Base-by-base conservation (phyloP, 345 rosid species). In the Xanthoceras sorbifolium region DNA sequence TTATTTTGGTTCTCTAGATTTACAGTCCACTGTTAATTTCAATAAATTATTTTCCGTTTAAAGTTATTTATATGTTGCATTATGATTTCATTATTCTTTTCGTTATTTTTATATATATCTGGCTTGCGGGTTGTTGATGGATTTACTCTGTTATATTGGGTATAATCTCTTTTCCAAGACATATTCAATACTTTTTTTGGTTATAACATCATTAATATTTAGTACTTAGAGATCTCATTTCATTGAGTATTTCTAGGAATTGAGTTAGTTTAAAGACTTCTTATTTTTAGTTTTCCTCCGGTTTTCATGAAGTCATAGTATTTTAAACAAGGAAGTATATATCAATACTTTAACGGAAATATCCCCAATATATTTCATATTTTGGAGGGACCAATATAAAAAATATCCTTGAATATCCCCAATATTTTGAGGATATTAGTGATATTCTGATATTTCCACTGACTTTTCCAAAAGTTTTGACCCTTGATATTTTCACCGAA, bases 1-100 rank as follows among this genome's bases (percentile, higher is more conserved):
- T 5, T 14, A 48, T 36, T 72, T 55, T 42, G 46, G 57, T 64
- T 70, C 29, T 71, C 60, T 52, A 50, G 26, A 46, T 57, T 67
- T 61, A 34, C 22, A 4, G 22, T 34, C 14, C 6, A 17, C 20
- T 22, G 48, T 31, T 74, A n/a, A 23, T 34, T 50, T 50, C 62
- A 31, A 52, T 52, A 14, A 29, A 25, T 64, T 29, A 9, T 18
- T 62, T 63, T 63, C 18, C 8, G 5, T 14, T 62, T 28, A 14
- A 15, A 44, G 31, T 48, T n/a, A 64, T 48, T 46, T 46, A 25
- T 20, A 63, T 64, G 32, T 31, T 0, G 10, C 7, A 22, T 14
- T 63, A 2, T 29, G 36, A 61, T 12, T 73, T 60, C 7, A 26
- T 62, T 6, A n/a, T 73, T 40, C 20, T 42, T 36, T 44, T 14